These are phyloP conservation scores for Capsella rubella DNA, from an alignment of 441 rosid species.

Conservation along the genomic window DNA sequence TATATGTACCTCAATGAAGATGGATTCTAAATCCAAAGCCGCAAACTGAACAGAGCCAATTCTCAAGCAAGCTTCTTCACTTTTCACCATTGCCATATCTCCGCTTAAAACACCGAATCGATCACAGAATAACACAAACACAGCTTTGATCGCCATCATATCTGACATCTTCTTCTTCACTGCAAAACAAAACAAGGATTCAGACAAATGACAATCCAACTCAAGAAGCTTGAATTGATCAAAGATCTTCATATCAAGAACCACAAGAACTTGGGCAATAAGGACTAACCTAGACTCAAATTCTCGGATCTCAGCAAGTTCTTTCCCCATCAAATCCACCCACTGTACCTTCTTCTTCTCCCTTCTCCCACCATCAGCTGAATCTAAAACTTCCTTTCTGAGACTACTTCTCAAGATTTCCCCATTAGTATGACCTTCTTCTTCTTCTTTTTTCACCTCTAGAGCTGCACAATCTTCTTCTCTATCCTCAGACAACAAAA, in stretches of 20 bases:
- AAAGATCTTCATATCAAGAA: slow-evolving; percentile 19
- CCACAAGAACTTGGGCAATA: neutral
- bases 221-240: neutral
- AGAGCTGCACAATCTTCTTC: slow-evolving; percentile 43
- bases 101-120: slow-evolving; percentile 1
- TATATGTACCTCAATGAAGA: slow-evolving; percentile 43
- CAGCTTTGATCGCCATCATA: slow-evolving; percentile 42
- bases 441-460: slow-evolving; percentile 32
- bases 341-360: slow-evolving; percentile 77
- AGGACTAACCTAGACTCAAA: slow-evolving; percentile 68
- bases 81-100: slow-evolving; percentile 24
- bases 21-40: slow-evolving; percentile 18
- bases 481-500: slow-evolving; percentile 41
- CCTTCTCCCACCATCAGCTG: slow-evolving; percentile 40
- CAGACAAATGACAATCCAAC: slow-evolving; percentile 18
- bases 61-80: slow-evolving; percentile 28
- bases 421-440: slow-evolving; percentile 39
- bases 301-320: slow-evolving; percentile 77
- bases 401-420: slow-evolving; percentile 56
- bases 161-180: slow-evolving; percentile 46
- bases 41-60: slow-evolving; percentile 12
- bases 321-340: slow-evolving; percentile 80
- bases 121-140: slow-evolving; percentile 46
- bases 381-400: slow-evolving; percentile 44
- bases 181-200: slow-evolving; percentile 14